These are phyloP conservation scores for Daldinia eschscholtzii DNA, from an alignment of 2,329 filamentous ascomycete species.

Conservation along the genomic window DNA sequence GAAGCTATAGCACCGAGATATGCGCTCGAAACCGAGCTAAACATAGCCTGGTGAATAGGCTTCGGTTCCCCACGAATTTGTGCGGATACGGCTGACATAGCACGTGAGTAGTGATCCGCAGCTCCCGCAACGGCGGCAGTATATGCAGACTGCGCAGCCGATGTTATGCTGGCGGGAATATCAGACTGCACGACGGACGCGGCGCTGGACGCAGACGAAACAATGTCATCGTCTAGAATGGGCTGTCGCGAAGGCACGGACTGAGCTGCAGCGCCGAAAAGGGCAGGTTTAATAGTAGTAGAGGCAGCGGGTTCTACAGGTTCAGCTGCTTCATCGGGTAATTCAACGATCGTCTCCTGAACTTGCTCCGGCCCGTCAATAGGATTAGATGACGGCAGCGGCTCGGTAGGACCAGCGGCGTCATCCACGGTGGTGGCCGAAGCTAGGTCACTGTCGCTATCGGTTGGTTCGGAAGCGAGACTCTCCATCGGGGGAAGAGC, in stretches of 20 bases:
- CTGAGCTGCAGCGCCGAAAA: constrained; percentile 66
- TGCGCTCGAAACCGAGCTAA: constrained; percentile 75
- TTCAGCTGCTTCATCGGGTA: constrained; percentile 45
- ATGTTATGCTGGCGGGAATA: constrained; percentile 55
- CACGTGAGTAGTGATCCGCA: constrained; percentile 75
- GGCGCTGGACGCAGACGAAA: constrained; percentile 55
- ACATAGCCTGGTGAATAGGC: constrained; percentile 76
- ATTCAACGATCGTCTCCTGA: constrained; percentile 54
- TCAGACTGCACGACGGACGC: constrained; percentile 54
- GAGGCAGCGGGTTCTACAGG: constrained; percentile 42
- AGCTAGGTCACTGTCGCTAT: constrained; percentile 42
- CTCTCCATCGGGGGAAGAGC: constrained; percentile 45
- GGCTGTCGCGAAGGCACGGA: constrained; percentile 62
- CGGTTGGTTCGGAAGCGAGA: constrained; percentile 42
- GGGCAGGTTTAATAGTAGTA: constrained; percentile 59
- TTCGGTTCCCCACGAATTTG: constrained; percentile 77
- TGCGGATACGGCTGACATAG: constrained; percentile 74
- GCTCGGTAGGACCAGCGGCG: constrained; percentile 47
- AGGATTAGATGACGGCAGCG: constrained; percentile 40
- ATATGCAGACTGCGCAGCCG: constrained; percentile 69
- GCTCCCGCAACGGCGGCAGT: constrained; percentile 74
- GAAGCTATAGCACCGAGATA: constrained; percentile 75
- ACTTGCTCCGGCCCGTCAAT: constrained; percentile 50
- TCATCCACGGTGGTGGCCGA: constrained; percentile 35
- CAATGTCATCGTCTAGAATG: constrained; percentile 64